A percentile compares a stretch with the other conserved stretches of the same genome.
These are phyloP conservation scores for Acacia pycnantha DNA, from an alignment of 331 rosid genomes.

Conservation along the genomic window DNA sequence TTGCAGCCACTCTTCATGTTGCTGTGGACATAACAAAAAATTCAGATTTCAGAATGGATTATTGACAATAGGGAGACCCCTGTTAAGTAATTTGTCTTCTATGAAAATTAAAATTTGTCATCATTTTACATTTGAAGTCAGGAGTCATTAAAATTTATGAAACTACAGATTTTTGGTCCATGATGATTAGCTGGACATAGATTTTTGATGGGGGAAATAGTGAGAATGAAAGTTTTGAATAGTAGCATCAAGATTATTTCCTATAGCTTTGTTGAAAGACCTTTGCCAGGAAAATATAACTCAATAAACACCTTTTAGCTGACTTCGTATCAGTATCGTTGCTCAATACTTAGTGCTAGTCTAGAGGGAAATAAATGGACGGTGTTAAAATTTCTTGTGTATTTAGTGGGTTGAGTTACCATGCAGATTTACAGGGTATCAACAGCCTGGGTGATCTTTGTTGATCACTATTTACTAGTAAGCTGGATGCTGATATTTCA, in stretches of 20 bases:
- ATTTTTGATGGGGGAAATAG: background rate
- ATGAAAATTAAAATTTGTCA: background rate
- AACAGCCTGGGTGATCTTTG: background rate
- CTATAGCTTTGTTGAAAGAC: background rate
- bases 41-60: background rate
- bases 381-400: background rate
- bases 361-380: background rate
- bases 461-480: background rate
- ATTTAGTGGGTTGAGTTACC: background rate
- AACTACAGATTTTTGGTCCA: background rate
- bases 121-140: background rate
- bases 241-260: background rate
- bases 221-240: background rate
- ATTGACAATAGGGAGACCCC: background rate
- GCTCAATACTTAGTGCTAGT: background rate
- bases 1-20: background rate
- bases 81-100: background rate
- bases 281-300: background rate
- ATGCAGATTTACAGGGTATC: background rate
- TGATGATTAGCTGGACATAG: background rate
- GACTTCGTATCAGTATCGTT: background rate
- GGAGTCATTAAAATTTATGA: background rate
- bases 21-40: background rate
- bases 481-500: background rate
- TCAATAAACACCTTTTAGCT: background rate